These are phyloP conservation scores for Kazachstania viticola DNA, from an alignment of 805 yeast genomes.

Conservation along the genomic window DNA sequence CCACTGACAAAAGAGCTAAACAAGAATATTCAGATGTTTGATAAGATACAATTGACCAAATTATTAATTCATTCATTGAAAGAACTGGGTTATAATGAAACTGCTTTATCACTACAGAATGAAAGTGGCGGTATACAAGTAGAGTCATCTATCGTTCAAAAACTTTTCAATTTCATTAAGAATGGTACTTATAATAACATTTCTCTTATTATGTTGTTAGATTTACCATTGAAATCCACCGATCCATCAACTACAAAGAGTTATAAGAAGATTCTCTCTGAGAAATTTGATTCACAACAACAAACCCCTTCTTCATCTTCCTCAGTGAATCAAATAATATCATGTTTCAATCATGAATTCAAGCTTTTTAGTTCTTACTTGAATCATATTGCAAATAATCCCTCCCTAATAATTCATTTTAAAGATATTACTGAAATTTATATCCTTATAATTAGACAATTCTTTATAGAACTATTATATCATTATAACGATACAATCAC, in stretches of 20 bases:
- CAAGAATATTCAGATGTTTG: too few species aligned
- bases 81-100: constrained; percentile 36
- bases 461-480: constrained; percentile 19
- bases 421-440: constrained; percentile 15
- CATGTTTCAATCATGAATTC: constrained; percentile 1
- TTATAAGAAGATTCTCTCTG: neutral
- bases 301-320: constrained; percentile 4
- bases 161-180: constrained; percentile 29
- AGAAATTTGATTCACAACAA: constrained; percentile 7
- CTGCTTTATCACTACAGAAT: constrained; percentile 30
- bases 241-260: neutral
- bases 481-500: constrained; percentile 8
- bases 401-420: neutral
- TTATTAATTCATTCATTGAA: constrained; percentile 38
- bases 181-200: constrained; percentile 32
- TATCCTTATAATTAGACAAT: constrained; percentile 18
- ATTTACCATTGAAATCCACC: constrained; percentile 20
- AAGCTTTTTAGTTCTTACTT: constrained; percentile 1
- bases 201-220: constrained; percentile 20
- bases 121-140: constrained; percentile 32
- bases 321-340: constrained; percentile 1
- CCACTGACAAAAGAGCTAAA: too few species aligned
- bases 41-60: constrained; percentile 32
- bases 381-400: neutral
- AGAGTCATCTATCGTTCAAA: constrained; percentile 33